Evolutionary conservation across 192 early-diverging fungal species (phyloP).

Genomic region (Thoreauomyces humboldtii): DNA sequence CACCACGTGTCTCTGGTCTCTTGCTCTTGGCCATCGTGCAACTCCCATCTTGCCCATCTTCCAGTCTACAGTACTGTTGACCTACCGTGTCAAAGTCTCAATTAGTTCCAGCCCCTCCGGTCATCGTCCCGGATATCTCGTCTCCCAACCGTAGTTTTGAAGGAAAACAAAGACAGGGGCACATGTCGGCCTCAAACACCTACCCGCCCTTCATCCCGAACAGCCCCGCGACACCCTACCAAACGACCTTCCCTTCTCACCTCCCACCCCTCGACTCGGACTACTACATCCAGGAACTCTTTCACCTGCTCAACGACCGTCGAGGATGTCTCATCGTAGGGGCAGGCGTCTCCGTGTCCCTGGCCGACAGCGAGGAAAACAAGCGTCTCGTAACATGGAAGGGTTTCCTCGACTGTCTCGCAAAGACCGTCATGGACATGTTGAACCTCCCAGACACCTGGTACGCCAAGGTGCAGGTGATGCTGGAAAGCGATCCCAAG

Average conservation of each 20-base stretch:
- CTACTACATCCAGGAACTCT: background rate
- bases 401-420: conserved; percentile 22
- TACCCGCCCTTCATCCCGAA: conserved; percentile 13
- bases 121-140: too few species aligned
- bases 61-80: too few species aligned
- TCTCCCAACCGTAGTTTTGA: too few species aligned
- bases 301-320: conserved; percentile 13
- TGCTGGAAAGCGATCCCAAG: conserved; percentile 13
- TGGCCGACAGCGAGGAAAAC: conserved; percentile 26
- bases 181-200: background rate
- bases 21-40: too few species aligned
- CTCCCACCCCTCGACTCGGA: background rate
- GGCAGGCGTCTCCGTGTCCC: conserved; percentile 24
- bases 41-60: too few species aligned
- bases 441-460: conserved; percentile 4
- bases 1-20: too few species aligned
- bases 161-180: too few species aligned
- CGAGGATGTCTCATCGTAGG: conserved; percentile 23
- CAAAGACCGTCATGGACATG: conserved; percentile 20
- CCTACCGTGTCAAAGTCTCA: too few species aligned
- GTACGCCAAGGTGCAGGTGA: conserved; percentile 24
- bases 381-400: conserved; percentile 25
- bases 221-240: background rate
- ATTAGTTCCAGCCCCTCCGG: too few species aligned
- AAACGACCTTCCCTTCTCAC: too few species aligned